phyloP scores from a whole-genome alignment of 2,329 filamentous ascomycete species.

The Lachnellula hyalina region DNA sequence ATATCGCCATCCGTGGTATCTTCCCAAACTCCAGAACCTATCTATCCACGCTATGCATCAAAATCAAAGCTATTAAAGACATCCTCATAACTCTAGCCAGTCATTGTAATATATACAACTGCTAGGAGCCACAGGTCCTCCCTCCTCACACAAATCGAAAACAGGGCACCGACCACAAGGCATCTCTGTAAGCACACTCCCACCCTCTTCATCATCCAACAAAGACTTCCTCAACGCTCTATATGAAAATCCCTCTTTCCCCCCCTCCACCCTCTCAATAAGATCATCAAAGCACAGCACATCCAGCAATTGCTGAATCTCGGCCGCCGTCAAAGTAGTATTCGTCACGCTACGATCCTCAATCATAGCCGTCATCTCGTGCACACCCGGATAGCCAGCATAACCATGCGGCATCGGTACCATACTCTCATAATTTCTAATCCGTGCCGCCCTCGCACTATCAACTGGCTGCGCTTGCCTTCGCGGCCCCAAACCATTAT shows the following conservation, averaged over 20 bases:
- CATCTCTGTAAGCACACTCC: slow-evolving; percentile 64
- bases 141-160: slow-evolving; percentile 86
- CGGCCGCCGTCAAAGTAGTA: slow-evolving; percentile 63
- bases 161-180: slow-evolving; percentile 92
- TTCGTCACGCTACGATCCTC: slow-evolving; percentile 64
- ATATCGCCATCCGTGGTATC: slow-evolving; percentile 24
- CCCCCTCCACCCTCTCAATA: slow-evolving; percentile 55
- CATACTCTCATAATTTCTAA: slow-evolving; percentile 17
- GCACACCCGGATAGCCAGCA: slow-evolving; percentile 72
- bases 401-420: slow-evolving; percentile 59
- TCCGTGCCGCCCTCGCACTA: slow-evolving; percentile 15
- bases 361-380: slow-evolving; percentile 71
- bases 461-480: slow-evolving; percentile 4
- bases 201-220: slow-evolving; percentile 36
- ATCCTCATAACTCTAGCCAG: slow-evolving; percentile 56
- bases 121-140: slow-evolving; percentile 81
- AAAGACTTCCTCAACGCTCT: slow-evolving; percentile 29
- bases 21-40: slow-evolving; percentile 27
- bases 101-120: slow-evolving; percentile 88
- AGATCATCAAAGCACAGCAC: slow-evolving; percentile 85
- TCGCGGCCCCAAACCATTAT: slow-evolving; percentile 19
- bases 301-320: slow-evolving; percentile 81
- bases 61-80: slow-evolving; percentile 9
- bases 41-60: slow-evolving; percentile 28
- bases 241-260: slow-evolving; percentile 30